Evolutionary conservation across 768 basidiomycete genomes (phyloP).

Genomic region (Cubamyces sp.): DNA sequence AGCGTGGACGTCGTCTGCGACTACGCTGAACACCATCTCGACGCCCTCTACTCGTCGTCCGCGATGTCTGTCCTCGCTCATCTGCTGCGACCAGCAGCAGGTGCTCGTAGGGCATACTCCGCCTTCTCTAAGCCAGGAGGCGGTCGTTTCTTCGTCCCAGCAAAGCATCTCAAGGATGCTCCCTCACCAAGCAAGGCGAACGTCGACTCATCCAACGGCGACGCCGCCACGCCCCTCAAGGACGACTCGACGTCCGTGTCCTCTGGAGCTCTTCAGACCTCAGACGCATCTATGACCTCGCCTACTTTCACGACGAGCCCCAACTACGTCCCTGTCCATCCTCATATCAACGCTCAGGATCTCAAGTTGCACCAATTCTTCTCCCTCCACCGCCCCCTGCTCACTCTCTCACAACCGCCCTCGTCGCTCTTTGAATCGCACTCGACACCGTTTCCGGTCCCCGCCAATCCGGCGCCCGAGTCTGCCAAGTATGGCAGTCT

Average conservation of each 20-base stretch:
- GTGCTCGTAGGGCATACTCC: slow-evolving; percentile 64
- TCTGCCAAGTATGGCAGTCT: slow-evolving; percentile 33
- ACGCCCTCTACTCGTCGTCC: slow-evolving; percentile 16
- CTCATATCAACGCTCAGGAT: slow-evolving; percentile 63
- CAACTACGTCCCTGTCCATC: slow-evolving; percentile 45
- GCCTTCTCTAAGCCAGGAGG: slow-evolving; percentile 83
- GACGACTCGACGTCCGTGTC: slow-evolving; percentile 22
- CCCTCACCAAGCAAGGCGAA: slow-evolving; percentile 41
- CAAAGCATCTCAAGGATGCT: slow-evolving; percentile 62
- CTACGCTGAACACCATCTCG: slow-evolving; percentile 18
- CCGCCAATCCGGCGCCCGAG: slow-evolving; percentile 17
- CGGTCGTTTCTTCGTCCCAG: slow-evolving; percentile 71
- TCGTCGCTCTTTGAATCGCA: slow-evolving; percentile 54
- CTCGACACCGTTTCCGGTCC: slow-evolving; percentile 20
- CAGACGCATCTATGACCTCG: slow-evolving; percentile 15
- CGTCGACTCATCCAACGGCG: slow-evolving; percentile 43
- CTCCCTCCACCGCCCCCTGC: slow-evolving; percentile 76
- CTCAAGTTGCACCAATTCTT: slow-evolving; percentile 87
- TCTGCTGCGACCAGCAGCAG: slow-evolving; percentile 50
- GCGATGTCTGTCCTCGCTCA: slow-evolving; percentile 53
- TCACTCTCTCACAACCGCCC: slow-evolving; percentile 66
- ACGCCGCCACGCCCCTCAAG: slow-evolving; percentile 21
- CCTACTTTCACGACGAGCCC: slow-evolving; percentile 16
- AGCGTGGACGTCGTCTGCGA: slow-evolving; percentile 10
- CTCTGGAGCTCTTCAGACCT: slow-evolving; percentile 1